Evolutionary conservation across 345 rosid species (phyloP), one percentile per base, ranked within the genome.

Genomic region (Eucalyptus shirleyi): DNA sequence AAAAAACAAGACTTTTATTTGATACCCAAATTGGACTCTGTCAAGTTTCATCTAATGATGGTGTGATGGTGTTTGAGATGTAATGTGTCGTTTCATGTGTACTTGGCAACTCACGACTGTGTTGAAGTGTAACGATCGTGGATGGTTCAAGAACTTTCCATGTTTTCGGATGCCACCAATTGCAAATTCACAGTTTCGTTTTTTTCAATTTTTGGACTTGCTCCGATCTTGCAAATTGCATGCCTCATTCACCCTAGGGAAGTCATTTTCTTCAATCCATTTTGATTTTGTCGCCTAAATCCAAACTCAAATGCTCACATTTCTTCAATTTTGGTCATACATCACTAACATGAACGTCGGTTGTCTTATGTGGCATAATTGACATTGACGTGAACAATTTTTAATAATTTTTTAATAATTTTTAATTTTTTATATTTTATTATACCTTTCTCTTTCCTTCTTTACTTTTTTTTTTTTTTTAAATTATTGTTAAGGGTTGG

Each of bases 81-180:
- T 9, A 69, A 69, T 4, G 23, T 69, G 81, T 9, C 1, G 18
- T 65, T n/a, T 9, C 21, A 17, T 0, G 40, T 8, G 12, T 3
- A n/a, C 6, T 32, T 17, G 4, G 42, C 3, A 34, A 8, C 40
- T n/a, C 77, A 17, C 4, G 77, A 8, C 2, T 16, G 18, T 2
- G 6, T 65, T 32, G 42, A 67, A 0, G 0, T 4, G 9, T 65
- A 0, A 65, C 5, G 10, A 30, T 65, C 3, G 18, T 0, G 5
- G 12, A 67, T 2, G 9, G 10, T 67, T 34, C 6, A 18, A 67
- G 42, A 17, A 1, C 40, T 16, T 4, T 8, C 3, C 24, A 19
- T 0, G 3, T 67, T 67, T 32, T 67, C 23, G 24, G 42, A 67
- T 8, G 77, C 24, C 23, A 9, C 23, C 6, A 5, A 3, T 69